Conservation (phyloP, 805 yeast species). For the Candida andamanensis region DNA sequence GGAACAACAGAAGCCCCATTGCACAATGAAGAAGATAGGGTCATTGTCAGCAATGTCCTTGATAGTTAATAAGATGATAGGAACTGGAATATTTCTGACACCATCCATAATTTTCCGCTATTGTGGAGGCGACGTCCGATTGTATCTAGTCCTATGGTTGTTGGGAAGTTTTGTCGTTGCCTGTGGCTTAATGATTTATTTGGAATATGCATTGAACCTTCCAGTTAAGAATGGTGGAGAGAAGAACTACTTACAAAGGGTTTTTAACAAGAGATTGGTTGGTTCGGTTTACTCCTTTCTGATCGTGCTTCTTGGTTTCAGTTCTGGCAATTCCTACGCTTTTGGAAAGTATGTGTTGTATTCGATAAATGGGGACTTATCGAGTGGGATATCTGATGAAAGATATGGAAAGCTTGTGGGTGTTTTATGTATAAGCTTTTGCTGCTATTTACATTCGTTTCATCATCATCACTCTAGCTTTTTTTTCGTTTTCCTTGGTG, state of each 20-base stretch:
- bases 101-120: constrained; percentile 38
- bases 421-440: constrained; percentile 41
- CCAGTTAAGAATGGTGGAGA: constrained; percentile 42
- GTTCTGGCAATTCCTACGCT: constrained; percentile 60
- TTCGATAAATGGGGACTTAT: constrained; percentile 24
- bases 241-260: constrained; percentile 34
- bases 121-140: constrained; percentile 32
- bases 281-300: constrained; percentile 45
- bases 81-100: constrained; percentile 39
- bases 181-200: constrained; percentile 36
- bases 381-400: constrained; percentile 16
- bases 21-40: constrained; percentile 9
- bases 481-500: constrained; percentile 51
- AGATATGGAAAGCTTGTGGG: constrained; percentile 45
- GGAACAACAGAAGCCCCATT: too few species aligned
- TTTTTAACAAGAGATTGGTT: constrained; percentile 31
- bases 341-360: constrained; percentile 55
- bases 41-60: constrained; percentile 31
- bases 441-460: constrained; percentile 43
- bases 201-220: constrained; percentile 35
- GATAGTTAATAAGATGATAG: constrained; percentile 40
- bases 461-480: constrained; percentile 47
- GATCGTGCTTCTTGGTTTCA: constrained; percentile 54
- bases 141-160: constrained; percentile 29
- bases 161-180: constrained; percentile 34